phyloP scores from a whole-genome alignment of 495 filamentous ascomycete species.

The Penicillium pulvis region DNA sequence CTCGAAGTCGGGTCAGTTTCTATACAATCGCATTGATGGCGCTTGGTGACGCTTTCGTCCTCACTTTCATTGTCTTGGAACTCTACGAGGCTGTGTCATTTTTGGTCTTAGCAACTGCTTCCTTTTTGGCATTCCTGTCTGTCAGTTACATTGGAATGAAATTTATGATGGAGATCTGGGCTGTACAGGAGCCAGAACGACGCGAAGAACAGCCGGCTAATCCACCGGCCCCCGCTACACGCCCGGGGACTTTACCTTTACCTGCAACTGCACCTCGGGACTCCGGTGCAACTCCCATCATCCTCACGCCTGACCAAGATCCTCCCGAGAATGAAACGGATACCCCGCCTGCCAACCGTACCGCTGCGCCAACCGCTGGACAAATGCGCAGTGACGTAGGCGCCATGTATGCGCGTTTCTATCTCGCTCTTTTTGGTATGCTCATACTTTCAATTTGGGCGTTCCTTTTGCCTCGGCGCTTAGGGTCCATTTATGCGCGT shows the following conservation, averaged over 20 bases:
- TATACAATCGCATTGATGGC: slow-evolving; percentile 82
- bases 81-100: slow-evolving; percentile 66
- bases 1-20: slow-evolving; percentile 86
- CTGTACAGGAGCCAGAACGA: slow-evolving; percentile 80
- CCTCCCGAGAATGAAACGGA: slow-evolving; percentile 41
- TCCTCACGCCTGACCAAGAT: slow-evolving; percentile 85
- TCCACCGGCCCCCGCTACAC: slow-evolving; percentile 26
- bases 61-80: slow-evolving; percentile 65
- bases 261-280: slow-evolving; percentile 62
- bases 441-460: slow-evolving; percentile 77
- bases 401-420: slow-evolving; percentile 78
- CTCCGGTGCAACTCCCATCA: slow-evolving; percentile 63
- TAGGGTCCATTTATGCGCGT: slow-evolving; percentile 72
- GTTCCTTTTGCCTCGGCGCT: slow-evolving; percentile 69
- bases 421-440: slow-evolving; percentile 67
- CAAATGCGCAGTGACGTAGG: slow-evolving; percentile 60
- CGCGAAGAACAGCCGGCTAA: slow-evolving; percentile 51
- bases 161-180: slow-evolving; percentile 87
- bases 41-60: slow-evolving; percentile 76
- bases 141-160: slow-evolving; percentile 75
- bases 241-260: slow-evolving; percentile 56
- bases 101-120: slow-evolving; percentile 64
- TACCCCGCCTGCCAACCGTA: slow-evolving; percentile 28
- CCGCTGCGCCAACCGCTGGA: slow-evolving; percentile 31
- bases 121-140: slow-evolving; percentile 73